Percentiles rank a stretch among this genome's conserved stretches.
phyloP scores from a whole-genome alignment of 805 yeast species.

The Ogataea paraovalis region DNA sequence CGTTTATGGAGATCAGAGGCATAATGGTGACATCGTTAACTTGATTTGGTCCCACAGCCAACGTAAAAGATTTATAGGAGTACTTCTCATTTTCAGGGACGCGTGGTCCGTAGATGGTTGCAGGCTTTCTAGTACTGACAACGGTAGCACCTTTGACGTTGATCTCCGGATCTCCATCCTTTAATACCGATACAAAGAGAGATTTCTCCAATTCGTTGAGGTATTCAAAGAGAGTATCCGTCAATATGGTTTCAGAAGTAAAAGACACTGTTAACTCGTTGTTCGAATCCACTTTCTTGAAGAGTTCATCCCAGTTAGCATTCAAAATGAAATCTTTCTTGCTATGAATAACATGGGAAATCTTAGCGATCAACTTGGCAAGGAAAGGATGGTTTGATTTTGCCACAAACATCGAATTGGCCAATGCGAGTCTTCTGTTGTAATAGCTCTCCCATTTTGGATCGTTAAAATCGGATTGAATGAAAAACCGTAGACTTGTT shows the following conservation, averaged over 20 bases:
- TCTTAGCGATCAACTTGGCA: conserved; percentile 20
- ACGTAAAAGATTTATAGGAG: conserved; percentile 17
- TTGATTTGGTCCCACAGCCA: conserved; percentile 14
- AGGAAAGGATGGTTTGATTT: conserved; percentile 24
- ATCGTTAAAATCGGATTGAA: conserved; percentile 19
- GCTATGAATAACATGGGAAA: conserved; percentile 13
- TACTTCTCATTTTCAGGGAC: conserved; percentile 5
- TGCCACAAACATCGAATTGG: conserved; percentile 16
- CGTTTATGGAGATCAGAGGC: conserved; percentile 19
- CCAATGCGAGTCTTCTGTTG: conserved; percentile 18
- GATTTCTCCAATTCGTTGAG: conserved; percentile 11
- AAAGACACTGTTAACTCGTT: conserved; percentile 18
- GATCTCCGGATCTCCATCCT: conserved; percentile 1
- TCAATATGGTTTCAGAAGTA: conserved; percentile 21
- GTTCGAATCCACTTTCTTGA: conserved; percentile 11
- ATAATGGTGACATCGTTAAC: conserved; percentile 15
- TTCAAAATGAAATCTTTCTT: conserved; percentile 3
- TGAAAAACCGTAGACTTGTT: conserved; percentile 18
- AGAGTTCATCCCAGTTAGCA: conserved; percentile 13
- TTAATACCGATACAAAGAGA: conserved; percentile 5
- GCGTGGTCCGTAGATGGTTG: conserved; percentile 14
- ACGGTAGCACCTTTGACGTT: conserved; percentile 4
- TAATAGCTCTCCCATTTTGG: conserved; percentile 16
- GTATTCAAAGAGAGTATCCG: conserved; percentile 22
- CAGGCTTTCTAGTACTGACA: background rate